A percentile compares a stretch with the other conserved stretches of the same genome.
These are phyloP conservation scores for Aspergillus luchuensis DNA, from an alignment of 2,329 filamentous ascomycete genomes.

Conservation along the genomic window DNA sequence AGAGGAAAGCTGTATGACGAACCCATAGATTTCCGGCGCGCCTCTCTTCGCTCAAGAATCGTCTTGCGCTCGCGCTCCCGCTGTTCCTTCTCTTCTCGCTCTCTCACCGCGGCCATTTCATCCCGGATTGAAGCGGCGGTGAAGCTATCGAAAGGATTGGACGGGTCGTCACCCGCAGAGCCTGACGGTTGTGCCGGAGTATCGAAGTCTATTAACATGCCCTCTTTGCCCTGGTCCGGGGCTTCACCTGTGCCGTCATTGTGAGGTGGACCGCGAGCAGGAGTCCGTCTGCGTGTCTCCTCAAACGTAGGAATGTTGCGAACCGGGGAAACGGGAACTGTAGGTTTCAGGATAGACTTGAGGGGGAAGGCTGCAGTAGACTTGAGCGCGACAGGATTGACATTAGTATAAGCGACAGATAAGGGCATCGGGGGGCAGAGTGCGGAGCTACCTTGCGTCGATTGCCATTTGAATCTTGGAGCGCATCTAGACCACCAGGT, in stretches of 20 bases:
- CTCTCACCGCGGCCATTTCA: slow-evolving; percentile 66
- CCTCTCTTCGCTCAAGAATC: slow-evolving; percentile 74
- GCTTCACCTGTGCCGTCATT: slow-evolving; percentile 21
- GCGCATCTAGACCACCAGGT: slow-evolving; percentile 81
- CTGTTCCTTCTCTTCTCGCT: slow-evolving; percentile 68
- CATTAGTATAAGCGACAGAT: slow-evolving; percentile 7
- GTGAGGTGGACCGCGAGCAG: slow-evolving; percentile 35
- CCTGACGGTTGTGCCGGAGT: slow-evolving; percentile 38
- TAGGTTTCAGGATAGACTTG: slow-evolving; percentile 79
- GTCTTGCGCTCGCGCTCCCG: slow-evolving; percentile 60
- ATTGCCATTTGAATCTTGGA: slow-evolving; percentile 75
- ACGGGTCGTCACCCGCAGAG: slow-evolving; percentile 43
- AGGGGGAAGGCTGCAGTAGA: slow-evolving; percentile 46
- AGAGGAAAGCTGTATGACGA: slow-evolving; percentile 18
- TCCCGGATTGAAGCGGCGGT: slow-evolving; percentile 43
- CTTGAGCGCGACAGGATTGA: slow-evolving; percentile 31
- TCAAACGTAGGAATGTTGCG: slow-evolving; percentile 65
- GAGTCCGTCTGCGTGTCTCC: slow-evolving; percentile 49
- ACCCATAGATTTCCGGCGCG: slow-evolving; percentile 85
- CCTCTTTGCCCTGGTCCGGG: slow-evolving; percentile 30
- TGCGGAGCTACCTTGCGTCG: slow-evolving; percentile 69
- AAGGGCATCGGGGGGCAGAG: slow-evolving; percentile 4
- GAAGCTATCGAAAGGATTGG: slow-evolving; percentile 52
- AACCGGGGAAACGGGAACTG: slow-evolving; percentile 66
- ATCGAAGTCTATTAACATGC: slow-evolving; percentile 48